These are phyloP conservation scores for Phytophthora melonis DNA, from an alignment of 352 stramenopile species.

Conservation along the genomic window DNA sequence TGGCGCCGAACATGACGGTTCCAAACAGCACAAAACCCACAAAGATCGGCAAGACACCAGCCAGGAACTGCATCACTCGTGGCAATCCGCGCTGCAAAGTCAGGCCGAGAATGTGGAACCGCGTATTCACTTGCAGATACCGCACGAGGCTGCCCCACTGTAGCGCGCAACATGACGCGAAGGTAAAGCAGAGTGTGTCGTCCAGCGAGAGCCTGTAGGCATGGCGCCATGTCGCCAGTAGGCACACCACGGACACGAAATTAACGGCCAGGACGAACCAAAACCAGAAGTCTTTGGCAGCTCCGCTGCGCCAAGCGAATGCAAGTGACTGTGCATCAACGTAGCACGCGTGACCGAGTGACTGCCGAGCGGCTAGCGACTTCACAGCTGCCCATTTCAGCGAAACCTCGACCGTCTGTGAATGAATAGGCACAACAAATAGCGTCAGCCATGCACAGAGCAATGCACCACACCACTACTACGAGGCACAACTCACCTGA, in stretches of 20 bases:
- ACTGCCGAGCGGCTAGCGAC: constrained; percentile 19
- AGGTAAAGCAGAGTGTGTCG: constrained; percentile 66
- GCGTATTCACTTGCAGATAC: constrained; percentile 73
- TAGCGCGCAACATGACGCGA: constrained; percentile 71
- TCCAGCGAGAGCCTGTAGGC: constrained; percentile 63
- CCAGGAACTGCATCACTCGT: constrained; percentile 81
- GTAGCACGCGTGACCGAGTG: background rate
- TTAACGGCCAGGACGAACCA: constrained; percentile 67
- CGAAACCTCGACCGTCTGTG: constrained; percentile 51
- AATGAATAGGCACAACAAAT: background rate
- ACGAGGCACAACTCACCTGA: constrained; percentile 43
- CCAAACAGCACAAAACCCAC: constrained; percentile 88
- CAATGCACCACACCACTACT: background rate
- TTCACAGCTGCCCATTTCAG: constrained; percentile 52
- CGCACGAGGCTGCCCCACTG: constrained; percentile 83
- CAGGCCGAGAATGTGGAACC: constrained; percentile 82
- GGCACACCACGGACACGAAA: constrained; percentile 54
- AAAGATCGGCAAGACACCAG: constrained; percentile 86
- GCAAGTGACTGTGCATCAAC: constrained; percentile 12
- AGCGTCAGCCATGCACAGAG: background rate
- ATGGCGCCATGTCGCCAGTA: constrained; percentile 63
- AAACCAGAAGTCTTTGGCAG: constrained; percentile 72
- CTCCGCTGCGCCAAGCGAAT: constrained; percentile 24
- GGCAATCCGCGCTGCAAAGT: constrained; percentile 77
- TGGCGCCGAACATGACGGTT: constrained; percentile 88